These are phyloP conservation scores for Tuber indicum DNA, from an alignment of 495 filamentous ascomycete genomes.

Conservation along the genomic window DNA sequence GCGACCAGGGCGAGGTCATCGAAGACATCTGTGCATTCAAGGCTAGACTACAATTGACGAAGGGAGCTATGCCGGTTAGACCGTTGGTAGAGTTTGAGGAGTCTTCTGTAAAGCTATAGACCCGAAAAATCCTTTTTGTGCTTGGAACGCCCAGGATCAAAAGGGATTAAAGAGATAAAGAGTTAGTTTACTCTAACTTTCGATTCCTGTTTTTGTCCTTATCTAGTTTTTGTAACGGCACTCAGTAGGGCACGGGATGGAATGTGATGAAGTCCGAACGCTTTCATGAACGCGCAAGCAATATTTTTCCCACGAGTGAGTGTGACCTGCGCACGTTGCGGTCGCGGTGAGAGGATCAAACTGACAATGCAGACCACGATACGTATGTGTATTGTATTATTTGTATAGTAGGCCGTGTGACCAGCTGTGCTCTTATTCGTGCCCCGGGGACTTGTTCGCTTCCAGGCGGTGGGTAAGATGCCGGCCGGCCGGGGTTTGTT, in stretches of 20 bases:
- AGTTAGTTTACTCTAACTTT: background rate
- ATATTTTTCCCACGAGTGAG: background rate
- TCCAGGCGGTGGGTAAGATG: background rate
- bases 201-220: background rate
- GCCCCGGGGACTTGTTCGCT: background rate
- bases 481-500: background rate
- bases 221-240: background rate
- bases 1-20: slow-evolving; percentile 30
- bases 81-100: slow-evolving; percentile 41
- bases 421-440: background rate
- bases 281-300: background rate
- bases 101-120: slow-evolving; percentile 36
- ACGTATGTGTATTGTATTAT: background rate
- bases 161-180: background rate
- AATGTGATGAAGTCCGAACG: background rate
- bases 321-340: background rate
- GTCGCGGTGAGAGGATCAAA: background rate
- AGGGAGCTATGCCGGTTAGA: slow-evolving; percentile 37
- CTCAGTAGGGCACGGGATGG: background rate
- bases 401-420: background rate
- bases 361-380: background rate
- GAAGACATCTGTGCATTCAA: slow-evolving; percentile 39
- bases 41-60: slow-evolving; percentile 33
- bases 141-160: background rate
- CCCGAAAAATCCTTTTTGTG: background rate